These are phyloP conservation scores for Anaeramoeba flamelloides DNA, from an alignment of 78 protist species.

Conservation along the genomic window DNA sequence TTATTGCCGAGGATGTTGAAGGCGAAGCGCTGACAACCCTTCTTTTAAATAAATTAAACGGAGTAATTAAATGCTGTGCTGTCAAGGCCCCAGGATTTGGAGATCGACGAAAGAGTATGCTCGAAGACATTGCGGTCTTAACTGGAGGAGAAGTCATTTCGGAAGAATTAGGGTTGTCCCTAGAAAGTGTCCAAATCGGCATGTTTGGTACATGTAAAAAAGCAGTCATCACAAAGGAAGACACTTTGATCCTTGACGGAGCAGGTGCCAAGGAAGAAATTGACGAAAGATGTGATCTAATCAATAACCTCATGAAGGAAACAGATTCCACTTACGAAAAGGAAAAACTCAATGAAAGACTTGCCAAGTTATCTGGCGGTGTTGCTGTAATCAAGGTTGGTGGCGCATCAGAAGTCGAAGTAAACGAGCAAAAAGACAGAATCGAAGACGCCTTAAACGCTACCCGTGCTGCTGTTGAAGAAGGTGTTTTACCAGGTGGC, in stretches of 20 bases:
- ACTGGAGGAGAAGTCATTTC: conserved; percentile 65
- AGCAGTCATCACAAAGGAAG: conserved; percentile 59
- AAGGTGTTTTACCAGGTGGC: conserved; percentile 21
- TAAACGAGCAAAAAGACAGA: conserved; percentile 93
- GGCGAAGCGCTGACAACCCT: conserved; percentile 78
- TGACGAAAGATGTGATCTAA: conserved; percentile 61
- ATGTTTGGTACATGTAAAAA: conserved; percentile 69
- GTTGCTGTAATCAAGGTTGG: conserved; percentile 93
- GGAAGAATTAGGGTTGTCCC: conserved; percentile 26
- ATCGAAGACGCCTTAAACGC: conserved; percentile 93
- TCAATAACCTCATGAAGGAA: conserved; percentile 45
- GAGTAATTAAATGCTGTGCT: conserved; percentile 43
- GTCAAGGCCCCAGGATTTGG: conserved; percentile 99
- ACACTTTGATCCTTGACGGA: conserved; percentile 83
- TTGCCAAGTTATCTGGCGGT: conserved; percentile 90
- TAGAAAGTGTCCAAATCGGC: conserved; percentile 32
- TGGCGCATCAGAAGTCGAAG: conserved; percentile 96
- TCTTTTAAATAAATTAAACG: conserved; percentile 73
- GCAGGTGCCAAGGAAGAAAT: conserved; percentile 53
- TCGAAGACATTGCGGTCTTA: conserved; percentile 87
- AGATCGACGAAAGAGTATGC: conserved; percentile 69
- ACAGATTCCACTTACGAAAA: conserved; percentile 54
- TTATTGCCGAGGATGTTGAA: conserved; percentile 89
- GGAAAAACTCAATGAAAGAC: conserved; percentile 77
- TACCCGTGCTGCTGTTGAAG: conserved; percentile 92